Base-by-base conservation (phyloP, 306 rosid genomes). In the Trifolium subterraneum region DNA sequence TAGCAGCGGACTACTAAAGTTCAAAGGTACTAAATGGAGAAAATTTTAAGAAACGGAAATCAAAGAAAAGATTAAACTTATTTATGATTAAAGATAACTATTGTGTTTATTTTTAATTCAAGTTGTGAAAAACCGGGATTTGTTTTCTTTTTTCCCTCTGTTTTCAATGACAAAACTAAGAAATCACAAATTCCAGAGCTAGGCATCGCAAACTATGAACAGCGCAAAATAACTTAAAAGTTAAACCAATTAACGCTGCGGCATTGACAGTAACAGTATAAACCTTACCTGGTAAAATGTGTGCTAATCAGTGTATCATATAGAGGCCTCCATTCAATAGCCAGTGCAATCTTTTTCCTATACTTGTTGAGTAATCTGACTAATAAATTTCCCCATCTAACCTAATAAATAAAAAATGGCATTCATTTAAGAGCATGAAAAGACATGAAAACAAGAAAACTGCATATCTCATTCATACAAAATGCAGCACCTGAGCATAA, bases 361-460 rank as follows among this genome's bases (percentile, higher is more conserved):
- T 88, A 90, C 85, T 86, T 92, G 80, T 92, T 90, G 73, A 94
- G 92, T 71, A 94, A 63, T 61, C 88, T 90, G 82, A 94, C 93
- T 70, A 94, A 74, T 29, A 90, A 47, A 85, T 94, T 94, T 76
- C 99, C 99, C 99, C 99, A 94, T 72, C 98, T 94, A 83, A 94
- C 97, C 99, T 94, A 90, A 81, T 81, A 81, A 82, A 64, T 72
- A 86, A 83, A 75, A 84, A 84, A 83, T 22, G 42, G 9, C 72
- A 75, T 70, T 39, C 77, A 76, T 71, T 80, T 71, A 83, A 75
- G 72, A 69, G 58, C 77, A 35, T 41, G 78, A 16, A 68, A 36
- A 13, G 50, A n/a, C 44, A 56, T 55, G 56, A 51, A 52, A 65
- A 47, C 15, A 20, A 52, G 38, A 85, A 76, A 83, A 65, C 22